Percentiles rank a stretch among this genome's conserved stretches.
Conservation (phyloP, 768 basidiomycete genomes). For the Fistulinella prunicolor region DNA sequence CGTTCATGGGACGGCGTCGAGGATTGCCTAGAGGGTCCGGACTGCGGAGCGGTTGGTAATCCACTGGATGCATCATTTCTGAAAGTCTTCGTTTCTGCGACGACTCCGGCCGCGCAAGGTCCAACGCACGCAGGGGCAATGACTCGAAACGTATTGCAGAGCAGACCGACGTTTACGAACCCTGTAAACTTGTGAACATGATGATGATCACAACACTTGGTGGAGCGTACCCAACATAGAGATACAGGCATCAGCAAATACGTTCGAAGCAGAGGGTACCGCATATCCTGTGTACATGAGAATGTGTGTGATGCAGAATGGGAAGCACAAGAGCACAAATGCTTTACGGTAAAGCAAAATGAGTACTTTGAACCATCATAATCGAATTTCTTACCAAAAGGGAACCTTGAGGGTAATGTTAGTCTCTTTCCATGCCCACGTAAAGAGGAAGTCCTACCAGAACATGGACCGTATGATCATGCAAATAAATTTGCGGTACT, state of each 20-base stretch:
- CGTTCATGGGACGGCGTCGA: conserved; percentile 1
- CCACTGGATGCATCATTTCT: conserved; percentile 23
- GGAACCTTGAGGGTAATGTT: conserved; percentile 44
- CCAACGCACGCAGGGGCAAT: conserved; percentile 51
- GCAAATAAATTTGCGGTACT: conserved; percentile 60
- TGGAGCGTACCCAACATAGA: conserved; percentile 50
- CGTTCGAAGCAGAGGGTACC: conserved; percentile 45
- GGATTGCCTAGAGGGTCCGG: background rate
- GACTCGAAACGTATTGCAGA: conserved; percentile 67
- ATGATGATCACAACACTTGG: background rate
- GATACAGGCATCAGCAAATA: conserved; percentile 51
- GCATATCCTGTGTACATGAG: conserved; percentile 45
- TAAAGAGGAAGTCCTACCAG: conserved; percentile 45
- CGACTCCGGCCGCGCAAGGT: conserved; percentile 1
- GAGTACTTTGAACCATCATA: background rate
- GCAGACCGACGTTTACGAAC: conserved; percentile 59
- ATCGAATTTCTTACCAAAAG: conserved; percentile 43
- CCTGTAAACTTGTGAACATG: conserved; percentile 38
- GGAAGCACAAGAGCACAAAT: conserved; percentile 57
- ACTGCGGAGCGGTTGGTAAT: conserved; percentile 13
- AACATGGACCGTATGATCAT: conserved; percentile 67
- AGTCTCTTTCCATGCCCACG: conserved; percentile 2
- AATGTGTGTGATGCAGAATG: conserved; percentile 53
- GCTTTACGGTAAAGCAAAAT: conserved; percentile 36
- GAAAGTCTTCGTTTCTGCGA: conserved; percentile 19